phyloP scores from a whole-genome alignment of 345 rosid genomes.

The Arabis hirsuta region DNA sequence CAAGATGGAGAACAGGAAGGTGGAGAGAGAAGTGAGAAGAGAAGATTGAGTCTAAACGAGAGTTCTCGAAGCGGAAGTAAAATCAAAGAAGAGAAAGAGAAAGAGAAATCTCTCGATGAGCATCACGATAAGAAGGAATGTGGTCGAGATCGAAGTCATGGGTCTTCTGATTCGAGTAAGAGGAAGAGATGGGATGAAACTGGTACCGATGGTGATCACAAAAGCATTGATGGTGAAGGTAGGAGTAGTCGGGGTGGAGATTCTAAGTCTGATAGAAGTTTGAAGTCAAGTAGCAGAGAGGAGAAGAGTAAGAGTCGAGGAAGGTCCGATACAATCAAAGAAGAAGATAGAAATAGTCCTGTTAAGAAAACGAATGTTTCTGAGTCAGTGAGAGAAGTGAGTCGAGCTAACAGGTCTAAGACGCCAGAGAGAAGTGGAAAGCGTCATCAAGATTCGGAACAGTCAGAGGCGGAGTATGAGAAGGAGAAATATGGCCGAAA shows the following conservation, averaged over 20 bases:
- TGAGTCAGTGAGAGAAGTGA: constrained; percentile 57
- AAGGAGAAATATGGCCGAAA: constrained; percentile 60
- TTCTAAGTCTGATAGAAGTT: constrained; percentile 57
- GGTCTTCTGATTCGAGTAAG: constrained; percentile 61
- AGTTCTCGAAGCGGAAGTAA: constrained; percentile 57
- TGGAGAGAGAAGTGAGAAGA: constrained; percentile 73
- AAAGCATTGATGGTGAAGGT: constrained; percentile 61
- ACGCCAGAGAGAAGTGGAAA: constrained; percentile 74
- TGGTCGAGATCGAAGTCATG: constrained; percentile 70
- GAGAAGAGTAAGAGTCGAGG: constrained; percentile 66
- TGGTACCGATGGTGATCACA: constrained; percentile 52
- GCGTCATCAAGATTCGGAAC: constrained; percentile 66
- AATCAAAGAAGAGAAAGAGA: constrained; percentile 61
- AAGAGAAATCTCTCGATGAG: constrained; percentile 52
- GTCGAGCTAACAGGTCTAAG: constrained; percentile 65
- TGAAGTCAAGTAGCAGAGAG: constrained; percentile 64
- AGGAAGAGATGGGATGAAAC: constrained; percentile 91
- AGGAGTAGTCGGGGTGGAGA: constrained; percentile 56
- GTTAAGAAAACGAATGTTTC: constrained; percentile 55
- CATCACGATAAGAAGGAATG: constrained; percentile 64
- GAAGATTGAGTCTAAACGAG: constrained; percentile 61
- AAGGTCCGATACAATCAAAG: constrained; percentile 59
- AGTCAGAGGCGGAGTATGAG: constrained; percentile 61
- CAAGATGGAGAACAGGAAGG: constrained; percentile 89
- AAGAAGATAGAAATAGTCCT: constrained; percentile 73